Percentiles rank a stretch among this genome's conserved stretches.
Conservation (phyloP, 2,329 filamentous ascomycete species). For the Penicillium concentricum region DNA sequence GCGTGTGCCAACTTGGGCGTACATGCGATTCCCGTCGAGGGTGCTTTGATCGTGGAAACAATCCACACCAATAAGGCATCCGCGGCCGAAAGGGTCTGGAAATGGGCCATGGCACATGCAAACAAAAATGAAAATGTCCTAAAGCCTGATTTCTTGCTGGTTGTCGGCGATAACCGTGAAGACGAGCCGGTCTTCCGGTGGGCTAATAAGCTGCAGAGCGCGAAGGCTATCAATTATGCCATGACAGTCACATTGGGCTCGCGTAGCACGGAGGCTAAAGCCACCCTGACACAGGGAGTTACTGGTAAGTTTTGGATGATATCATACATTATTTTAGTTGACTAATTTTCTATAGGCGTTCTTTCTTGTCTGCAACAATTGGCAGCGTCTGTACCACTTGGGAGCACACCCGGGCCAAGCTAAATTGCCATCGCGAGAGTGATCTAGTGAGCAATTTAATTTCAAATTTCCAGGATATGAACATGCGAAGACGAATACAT, state of each 20-base stretch:
- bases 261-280: conserved; percentile 82
- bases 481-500: conserved; percentile 12
- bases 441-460: neutral
- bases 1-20: conserved; percentile 81
- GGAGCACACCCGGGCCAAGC: conserved; percentile 27
- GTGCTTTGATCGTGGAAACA: conserved; percentile 80
- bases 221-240: conserved; percentile 64
- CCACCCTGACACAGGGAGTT: conserved; percentile 85
- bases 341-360: conserved; percentile 42
- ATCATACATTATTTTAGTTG: conserved; percentile 4
- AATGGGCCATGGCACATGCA: conserved; percentile 59
- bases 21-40: conserved; percentile 76
- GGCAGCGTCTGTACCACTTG: conserved; percentile 52
- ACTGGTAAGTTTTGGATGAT: conserved; percentile 63
- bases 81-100: conserved; percentile 72
- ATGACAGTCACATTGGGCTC: conserved; percentile 83
- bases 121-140: conserved; percentile 40
- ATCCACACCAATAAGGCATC: conserved; percentile 84
- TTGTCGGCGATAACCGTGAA: conserved; percentile 86
- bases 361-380: conserved; percentile 56
- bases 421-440: conserved; percentile 18
- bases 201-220: conserved; percentile 73
- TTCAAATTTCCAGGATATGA: neutral
- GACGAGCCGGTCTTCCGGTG: conserved; percentile 93
- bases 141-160: conserved; percentile 77